Base-by-base conservation (phyloP, 106 monocot species). In the Phalaenopsis aphrodite region DNA sequence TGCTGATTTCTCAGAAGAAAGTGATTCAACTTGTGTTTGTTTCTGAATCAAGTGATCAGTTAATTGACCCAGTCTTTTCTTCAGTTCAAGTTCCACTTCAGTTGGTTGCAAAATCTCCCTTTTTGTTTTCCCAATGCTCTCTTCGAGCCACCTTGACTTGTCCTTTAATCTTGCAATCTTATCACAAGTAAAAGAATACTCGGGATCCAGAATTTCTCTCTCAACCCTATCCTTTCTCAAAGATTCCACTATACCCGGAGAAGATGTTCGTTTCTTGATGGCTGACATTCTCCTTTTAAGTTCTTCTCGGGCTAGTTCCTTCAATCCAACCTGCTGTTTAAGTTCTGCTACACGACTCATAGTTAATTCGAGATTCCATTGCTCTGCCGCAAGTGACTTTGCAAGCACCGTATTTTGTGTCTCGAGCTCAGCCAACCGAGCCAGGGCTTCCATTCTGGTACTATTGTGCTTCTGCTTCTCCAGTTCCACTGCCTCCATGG, bases 21-120 rank as follows among this genome's bases (percentile, higher is more conserved):
- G 92, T 65, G 93, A 58, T 71, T 96, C 96, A 78, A 96, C 96
- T 90, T 93, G 96, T 37, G 89, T 84, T 84, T 96, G 96, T 88
- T 93, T 96, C 79, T 96, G 96, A 84, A 96, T 93, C 73, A 96
- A 88, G 78, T 85, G 91, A 83, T 96, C 96, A 56, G 91, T 96
- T 57, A 96, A 85, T 83, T 96, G 96, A 82, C 81, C 72, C 72
- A 96, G 86, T 78, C 93, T 88, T 74, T 86, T 93, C 64, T 86
- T 91, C 18, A 96, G 81, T 85, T 96, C 93, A 66, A 83, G 71
- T 78, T 96, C 96, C 52, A 90, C 82, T 84, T 91, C 90, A 72
- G 96, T 88, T 56, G 88, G 91, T 78, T 88, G 82, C 75, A 87
- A 42, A 67, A 88, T 86, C 47, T 87, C 93, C 41, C 75, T 88